phyloP scores from a whole-genome alignment of 768 basidiomycete genomes.

The Serendipita sp. region DNA sequence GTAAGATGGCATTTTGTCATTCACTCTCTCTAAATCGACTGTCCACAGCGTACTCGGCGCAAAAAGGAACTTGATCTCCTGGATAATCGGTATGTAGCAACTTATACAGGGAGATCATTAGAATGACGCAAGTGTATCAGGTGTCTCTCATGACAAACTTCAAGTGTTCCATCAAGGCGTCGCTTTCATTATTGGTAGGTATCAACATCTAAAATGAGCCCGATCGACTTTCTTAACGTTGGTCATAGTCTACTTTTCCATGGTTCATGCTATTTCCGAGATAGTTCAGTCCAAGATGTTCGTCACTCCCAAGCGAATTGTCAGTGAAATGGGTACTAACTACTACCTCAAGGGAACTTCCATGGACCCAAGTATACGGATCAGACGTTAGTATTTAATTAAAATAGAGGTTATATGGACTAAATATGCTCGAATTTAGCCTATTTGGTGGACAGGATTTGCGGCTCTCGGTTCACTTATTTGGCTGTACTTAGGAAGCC shows the following conservation, averaged over 20 bases:
- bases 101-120: background rate
- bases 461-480: background rate
- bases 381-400: background rate
- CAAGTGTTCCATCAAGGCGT: conserved; percentile 13
- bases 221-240: background rate
- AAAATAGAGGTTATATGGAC: background rate
- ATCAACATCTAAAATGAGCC: background rate
- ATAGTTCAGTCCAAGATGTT: background rate
- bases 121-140: conserved; percentile 1
- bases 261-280: conserved; percentile 10
- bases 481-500: background rate
- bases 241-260: background rate
- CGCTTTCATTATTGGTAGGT: background rate
- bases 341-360: background rate
- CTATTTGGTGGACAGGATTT: background rate
- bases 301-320: background rate
- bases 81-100: background rate
- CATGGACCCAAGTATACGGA: background rate
- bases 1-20: background rate
- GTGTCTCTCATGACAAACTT: conserved; percentile 20
- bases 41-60: background rate
- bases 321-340: background rate
- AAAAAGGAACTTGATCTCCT: conserved; percentile 4
- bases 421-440: background rate
- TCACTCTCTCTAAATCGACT: no score